These are phyloP conservation scores for Eimeria necatrix DNA, from an alignment of 169 alveolate species.

Conservation along the genomic window DNA sequence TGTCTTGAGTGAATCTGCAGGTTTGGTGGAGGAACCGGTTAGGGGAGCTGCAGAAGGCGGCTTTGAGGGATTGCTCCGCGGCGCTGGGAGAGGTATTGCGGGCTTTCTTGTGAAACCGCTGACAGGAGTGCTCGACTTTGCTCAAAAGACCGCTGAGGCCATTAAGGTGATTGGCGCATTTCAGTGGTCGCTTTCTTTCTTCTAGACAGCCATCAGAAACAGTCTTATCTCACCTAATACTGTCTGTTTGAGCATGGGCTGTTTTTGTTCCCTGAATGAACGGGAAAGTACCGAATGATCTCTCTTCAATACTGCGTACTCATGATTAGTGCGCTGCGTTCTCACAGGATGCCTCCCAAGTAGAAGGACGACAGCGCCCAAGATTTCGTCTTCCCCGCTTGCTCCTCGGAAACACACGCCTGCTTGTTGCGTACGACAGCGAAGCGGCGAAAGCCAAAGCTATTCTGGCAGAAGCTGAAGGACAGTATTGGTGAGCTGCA, in stretches of 20 bases:
- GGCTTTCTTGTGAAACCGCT: conserved; percentile 87
- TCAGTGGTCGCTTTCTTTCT: not conserved
- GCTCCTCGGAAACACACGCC: conserved; percentile 71
- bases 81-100: conserved; percentile 86
- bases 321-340: not conserved
- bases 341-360: conserved; percentile 78
- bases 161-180: conserved; percentile 80
- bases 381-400: conserved; percentile 81
- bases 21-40: conserved; percentile 81
- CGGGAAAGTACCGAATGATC: not conserved
- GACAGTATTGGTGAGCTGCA: conserved; percentile 79
- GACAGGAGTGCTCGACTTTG: conserved; percentile 87
- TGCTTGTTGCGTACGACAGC: conserved; percentile 74
- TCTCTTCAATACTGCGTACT: not conserved
- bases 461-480: conserved; percentile 77
- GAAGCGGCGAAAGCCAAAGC: conserved; percentile 81
- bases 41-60: conserved; percentile 82
- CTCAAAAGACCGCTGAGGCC: conserved; percentile 87
- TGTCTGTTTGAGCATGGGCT: not conserved
- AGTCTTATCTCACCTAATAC: not conserved
- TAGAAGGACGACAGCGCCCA: conserved; percentile 74
- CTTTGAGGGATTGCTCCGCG: conserved; percentile 84
- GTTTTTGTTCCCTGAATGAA: not conserved
- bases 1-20: conserved; percentile 56
- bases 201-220: not conserved